These are phyloP conservation scores for Alloascoidea africana DNA, from an alignment of 805 yeast genomes.

Conservation along the genomic window DNA sequence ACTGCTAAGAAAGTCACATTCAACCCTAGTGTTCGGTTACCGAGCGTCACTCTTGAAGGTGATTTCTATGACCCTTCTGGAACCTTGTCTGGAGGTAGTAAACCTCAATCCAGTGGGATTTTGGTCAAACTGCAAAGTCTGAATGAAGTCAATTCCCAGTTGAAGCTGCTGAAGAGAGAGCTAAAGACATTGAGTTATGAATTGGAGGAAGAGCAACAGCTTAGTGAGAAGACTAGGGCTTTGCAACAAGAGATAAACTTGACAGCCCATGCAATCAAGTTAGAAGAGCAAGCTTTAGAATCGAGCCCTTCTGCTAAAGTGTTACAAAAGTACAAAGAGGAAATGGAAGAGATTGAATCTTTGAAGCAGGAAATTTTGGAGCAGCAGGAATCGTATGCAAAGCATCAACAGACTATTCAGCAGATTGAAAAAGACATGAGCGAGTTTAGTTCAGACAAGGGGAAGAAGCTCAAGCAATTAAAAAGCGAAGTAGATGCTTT, in stretches of 20 bases:
- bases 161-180: slow-evolving; percentile 26
- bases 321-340: slow-evolving; percentile 28
- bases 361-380: slow-evolving; percentile 24
- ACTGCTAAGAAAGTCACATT: slow-evolving; percentile 85
- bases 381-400: slow-evolving; percentile 18
- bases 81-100: slow-evolving; percentile 88
- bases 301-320: slow-evolving; percentile 41
- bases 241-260: slow-evolving; percentile 44
- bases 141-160: slow-evolving; percentile 27
- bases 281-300: slow-evolving; percentile 35
- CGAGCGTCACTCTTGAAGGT: slow-evolving; percentile 84
- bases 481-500: slow-evolving; percentile 32
- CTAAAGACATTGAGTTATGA: slow-evolving; percentile 24
- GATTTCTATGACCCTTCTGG: slow-evolving; percentile 96
- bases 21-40: slow-evolving; percentile 62
- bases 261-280: slow-evolving; percentile 40
- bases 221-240: slow-evolving; percentile 33
- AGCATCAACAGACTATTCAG: slow-evolving; percentile 27
- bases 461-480: slow-evolving; percentile 54
- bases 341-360: slow-evolving; percentile 28
- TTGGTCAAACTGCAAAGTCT: slow-evolving; percentile 52
- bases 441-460: slow-evolving; percentile 70
- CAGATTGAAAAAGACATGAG: slow-evolving; percentile 59
- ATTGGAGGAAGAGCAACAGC: slow-evolving; percentile 24
- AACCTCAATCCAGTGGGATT: slow-evolving; percentile 34